Evolutionary conservation across 768 basidiomycete genomes (phyloP).

Genomic region (Lyophyllum atratum): DNA sequence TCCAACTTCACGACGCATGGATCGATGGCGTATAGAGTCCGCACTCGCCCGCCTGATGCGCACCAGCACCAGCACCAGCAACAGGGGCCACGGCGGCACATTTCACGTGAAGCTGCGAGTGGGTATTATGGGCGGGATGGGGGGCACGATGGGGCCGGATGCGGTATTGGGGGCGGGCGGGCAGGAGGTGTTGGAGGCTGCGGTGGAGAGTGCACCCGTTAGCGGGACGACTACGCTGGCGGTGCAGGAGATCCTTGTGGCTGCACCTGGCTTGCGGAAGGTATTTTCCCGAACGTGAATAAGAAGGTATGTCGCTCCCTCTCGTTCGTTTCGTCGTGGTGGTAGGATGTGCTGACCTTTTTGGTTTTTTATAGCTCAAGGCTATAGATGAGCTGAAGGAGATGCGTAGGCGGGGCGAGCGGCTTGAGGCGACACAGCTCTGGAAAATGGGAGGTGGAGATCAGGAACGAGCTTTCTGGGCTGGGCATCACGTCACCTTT

Average conservation of each 20-base stretch:
- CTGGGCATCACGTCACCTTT: neutral
- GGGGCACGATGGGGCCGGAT: slow-evolving; percentile 46
- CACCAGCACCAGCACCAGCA: slow-evolving; percentile 32
- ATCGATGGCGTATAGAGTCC: slow-evolving; percentile 61
- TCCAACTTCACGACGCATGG: slow-evolving; percentile 83
- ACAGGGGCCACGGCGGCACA: slow-evolving; percentile 20
- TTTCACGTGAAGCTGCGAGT: slow-evolving; percentile 32
- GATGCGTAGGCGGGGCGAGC: slow-evolving; percentile 85
- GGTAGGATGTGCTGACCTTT: neutral
- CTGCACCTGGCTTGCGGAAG: slow-evolving; percentile 74
- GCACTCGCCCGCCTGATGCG: slow-evolving; percentile 50
- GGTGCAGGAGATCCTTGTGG: slow-evolving; percentile 19
- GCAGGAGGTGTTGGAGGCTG: slow-evolving; percentile 20
- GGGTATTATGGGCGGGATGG: slow-evolving; percentile 26
- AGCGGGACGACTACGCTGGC: slow-evolving; percentile 13
- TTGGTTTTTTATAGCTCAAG: slow-evolving; percentile 69
- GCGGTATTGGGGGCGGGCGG: slow-evolving; percentile 30
- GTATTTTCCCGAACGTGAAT: slow-evolving; percentile 86
- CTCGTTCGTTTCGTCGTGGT: neutral
- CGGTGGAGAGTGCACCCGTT: slow-evolving; percentile 34
- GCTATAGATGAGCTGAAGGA: slow-evolving; percentile 99
- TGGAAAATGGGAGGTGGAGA: slow-evolving; percentile 95
- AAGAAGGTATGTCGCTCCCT: slow-evolving; percentile 74
- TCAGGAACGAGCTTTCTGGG: slow-evolving; percentile 70
- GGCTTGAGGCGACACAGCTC: slow-evolving; percentile 91